Base-by-base conservation (phyloP, 805 yeast species). In the Saccharomycopsis olivae region DNA sequence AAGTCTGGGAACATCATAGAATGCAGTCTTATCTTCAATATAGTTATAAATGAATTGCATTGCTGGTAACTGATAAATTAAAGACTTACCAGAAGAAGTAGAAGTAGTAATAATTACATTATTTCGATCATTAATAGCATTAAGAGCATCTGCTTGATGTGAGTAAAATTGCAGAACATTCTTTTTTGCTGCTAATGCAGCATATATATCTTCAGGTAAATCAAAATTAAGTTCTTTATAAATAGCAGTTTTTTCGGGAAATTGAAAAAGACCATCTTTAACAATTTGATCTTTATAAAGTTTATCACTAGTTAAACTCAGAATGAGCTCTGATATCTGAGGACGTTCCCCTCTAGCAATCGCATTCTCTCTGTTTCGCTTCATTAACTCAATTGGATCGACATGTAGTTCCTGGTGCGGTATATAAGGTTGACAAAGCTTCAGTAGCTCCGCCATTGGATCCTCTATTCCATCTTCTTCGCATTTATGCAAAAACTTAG, bases 31-130 rank as follows among this genome's bases (percentile, higher is more conserved):
- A 60, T 32, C 55, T 65, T 8, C 54, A 23, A 41, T 31, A 24
- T 29, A 38, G 19, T 46, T 40, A 29, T 40, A 40, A 13, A 46
- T 16, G n/a, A 36, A 66, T 37, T 67, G 63, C 8, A 88, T 55
- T 2, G 89, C 83, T 0, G 97, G 95, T 2, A 87, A 59, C 57
- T 92, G 98, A 53, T 88, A 92, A 21, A 92, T 83, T 46, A 92
- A 63, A 0, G 97, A 88, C 52, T 92, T 92, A 35, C 99, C 99
- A 0, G 96, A 87, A 0, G 96, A 86, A 0, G 99, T 92, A 0
- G 96, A 76, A 0, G 98, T 92, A n/a, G 95, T 78, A 2, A 88
- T 77, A 32, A 92, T 83, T 3, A 87, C 86, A 57, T 88, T 77
- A 35, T 71, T 64, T 0, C 75, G 75, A 0, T 59, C 50, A 35